Base-by-base conservation (phyloP, 169 alveolate genomes). In the Babesia caballi region DNA sequence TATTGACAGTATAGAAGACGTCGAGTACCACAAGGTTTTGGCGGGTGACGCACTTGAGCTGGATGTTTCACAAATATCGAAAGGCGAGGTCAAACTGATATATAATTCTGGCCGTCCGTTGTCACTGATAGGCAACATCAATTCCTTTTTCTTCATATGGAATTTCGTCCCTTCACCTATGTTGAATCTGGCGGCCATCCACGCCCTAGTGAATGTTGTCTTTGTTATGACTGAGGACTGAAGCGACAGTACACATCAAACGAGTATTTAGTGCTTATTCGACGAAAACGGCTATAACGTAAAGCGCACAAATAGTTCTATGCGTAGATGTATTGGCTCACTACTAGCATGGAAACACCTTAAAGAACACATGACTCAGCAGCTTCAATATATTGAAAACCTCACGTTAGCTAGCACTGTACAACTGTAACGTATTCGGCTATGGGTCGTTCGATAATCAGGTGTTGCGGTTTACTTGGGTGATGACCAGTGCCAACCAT, bases 11-110 rank as follows among this genome's bases (percentile, higher is more conserved):
- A 11, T 11, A 1, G 44, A 38, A 38, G 44, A 38, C 7, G 14
- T 5, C 7, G 7, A 12, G 17, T 40, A 60, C 42, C 21, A 60
- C 17, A 38, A 60, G 5, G 27, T 5, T 2, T 21, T 60, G 3
- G 56, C 30, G 4, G 70, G 70, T 4, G 70, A 40, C 38, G 70
- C 70, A 14, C 56, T 60, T 1, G 53, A 28, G 35, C 23, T 60
- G 25, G 70, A 40, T 38, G 27, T 14, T 19, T 40, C 70, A 23
- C n/a, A 41, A 42, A 23, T 23, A 12, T 35, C n/a, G n/a, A 23
- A 17, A 27, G 70, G 70, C 4, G 53, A 23, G 8, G 42, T 60
- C 9, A 38, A 27, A 11, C 14, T 60, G 56, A 38, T 19, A 4
- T 60, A 60, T 27, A 8, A 15, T 28, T 0, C 7, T 38, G 38